These are phyloP conservation scores for Pestalotiopsis sp. DNA, from an alignment of 2,329 filamentous ascomycete species.

Conservation along the genomic window DNA sequence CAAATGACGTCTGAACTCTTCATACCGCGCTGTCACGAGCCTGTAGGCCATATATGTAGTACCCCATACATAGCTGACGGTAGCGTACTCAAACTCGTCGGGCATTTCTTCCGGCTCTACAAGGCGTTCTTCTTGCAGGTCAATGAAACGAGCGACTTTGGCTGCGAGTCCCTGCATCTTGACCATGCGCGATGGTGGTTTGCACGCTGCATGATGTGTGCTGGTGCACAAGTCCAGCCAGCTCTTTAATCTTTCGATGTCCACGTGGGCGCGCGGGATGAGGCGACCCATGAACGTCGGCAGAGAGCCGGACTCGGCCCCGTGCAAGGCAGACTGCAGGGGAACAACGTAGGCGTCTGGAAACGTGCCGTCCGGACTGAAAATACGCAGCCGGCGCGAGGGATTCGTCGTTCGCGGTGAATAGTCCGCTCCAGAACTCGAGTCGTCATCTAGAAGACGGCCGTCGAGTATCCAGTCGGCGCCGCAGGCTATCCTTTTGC, in stretches of 20 bases:
- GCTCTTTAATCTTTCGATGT: background rate
- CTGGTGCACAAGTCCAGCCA: background rate
- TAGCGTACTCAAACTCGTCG: background rate
- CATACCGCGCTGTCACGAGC: background rate
- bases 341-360: background rate
- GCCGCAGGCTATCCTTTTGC: background rate
- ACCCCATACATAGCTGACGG: background rate
- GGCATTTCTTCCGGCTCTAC: background rate
- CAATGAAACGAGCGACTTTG: background rate
- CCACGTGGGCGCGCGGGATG: background rate
- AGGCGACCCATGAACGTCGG: background rate
- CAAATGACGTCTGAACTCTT: background rate
- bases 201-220: background rate
- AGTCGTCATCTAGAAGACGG: background rate
- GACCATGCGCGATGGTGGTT: background rate
- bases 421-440: background rate
- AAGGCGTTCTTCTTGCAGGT: background rate
- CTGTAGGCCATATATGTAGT: background rate
- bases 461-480: background rate
- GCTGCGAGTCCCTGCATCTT: conserved; percentile 18
- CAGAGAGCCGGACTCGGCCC: background rate
- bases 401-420: background rate
- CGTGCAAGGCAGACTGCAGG: background rate
- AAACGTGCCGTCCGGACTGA: background rate
- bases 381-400: background rate